These are phyloP conservation scores for Alternaria longipes DNA, from an alignment of 2,329 filamentous ascomycete genomes.

Conservation along the genomic window DNA sequence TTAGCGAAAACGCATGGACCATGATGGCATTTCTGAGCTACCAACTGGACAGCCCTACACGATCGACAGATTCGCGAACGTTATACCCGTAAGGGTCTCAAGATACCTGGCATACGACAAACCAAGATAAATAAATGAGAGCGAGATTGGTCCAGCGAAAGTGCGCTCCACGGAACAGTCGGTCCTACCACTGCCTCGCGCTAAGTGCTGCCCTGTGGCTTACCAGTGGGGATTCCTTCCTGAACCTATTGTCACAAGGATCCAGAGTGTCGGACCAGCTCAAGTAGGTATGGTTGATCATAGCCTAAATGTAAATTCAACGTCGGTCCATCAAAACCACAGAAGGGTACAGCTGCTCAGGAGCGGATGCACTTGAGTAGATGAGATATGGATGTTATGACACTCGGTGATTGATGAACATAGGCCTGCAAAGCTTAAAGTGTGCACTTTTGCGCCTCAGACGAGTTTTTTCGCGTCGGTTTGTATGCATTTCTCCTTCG, in stretches of 20 bases:
- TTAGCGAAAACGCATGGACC: slow-evolving; percentile 11
- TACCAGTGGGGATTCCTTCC: background rate
- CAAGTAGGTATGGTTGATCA: slow-evolving; percentile 7
- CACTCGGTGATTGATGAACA: background rate
- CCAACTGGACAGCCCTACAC: background rate
- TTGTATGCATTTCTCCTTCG: background rate
- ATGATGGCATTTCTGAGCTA: slow-evolving; percentile 1
- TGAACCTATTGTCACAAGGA: background rate
- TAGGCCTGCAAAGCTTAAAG: background rate
- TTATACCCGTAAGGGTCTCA: background rate
- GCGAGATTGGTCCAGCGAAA: slow-evolving; percentile 6
- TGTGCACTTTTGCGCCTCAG: background rate
- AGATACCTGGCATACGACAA: background rate
- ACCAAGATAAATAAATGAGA: background rate
- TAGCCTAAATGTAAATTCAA: slow-evolving; percentile 12
- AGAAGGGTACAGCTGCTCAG: background rate
- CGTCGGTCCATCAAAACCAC: slow-evolving; percentile 1
- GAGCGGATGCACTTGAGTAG: background rate
- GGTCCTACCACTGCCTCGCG: slow-evolving; percentile 5
- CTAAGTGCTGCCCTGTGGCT: slow-evolving; percentile 6
- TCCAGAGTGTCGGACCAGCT: slow-evolving; percentile 3
- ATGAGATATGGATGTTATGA: background rate
- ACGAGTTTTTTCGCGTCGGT: background rate
- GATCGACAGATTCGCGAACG: slow-evolving; percentile 1
- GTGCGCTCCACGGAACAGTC: slow-evolving; percentile 4